These are phyloP conservation scores for Coniella lustricola DNA, from an alignment of 2,329 filamentous ascomycete genomes.

Conservation along the genomic window DNA sequence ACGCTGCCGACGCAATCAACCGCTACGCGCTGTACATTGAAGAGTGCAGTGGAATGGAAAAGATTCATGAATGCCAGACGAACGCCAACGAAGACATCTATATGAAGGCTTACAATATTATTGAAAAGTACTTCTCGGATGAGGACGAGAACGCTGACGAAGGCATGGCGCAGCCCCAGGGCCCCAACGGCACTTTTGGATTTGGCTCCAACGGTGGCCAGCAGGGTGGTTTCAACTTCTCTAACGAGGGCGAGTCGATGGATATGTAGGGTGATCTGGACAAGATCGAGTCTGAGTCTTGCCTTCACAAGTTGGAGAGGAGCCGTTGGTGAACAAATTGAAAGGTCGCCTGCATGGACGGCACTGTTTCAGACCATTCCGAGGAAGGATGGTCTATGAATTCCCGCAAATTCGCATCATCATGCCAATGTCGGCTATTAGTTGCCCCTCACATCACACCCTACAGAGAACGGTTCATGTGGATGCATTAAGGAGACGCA, in stretches of 20 bases:
- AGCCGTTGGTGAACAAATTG: conserved; percentile 2
- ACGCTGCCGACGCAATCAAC: conserved; percentile 76
- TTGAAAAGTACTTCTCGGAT: conserved; percentile 99
- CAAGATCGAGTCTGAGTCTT: not conserved
- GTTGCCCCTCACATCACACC: conserved; percentile 16
- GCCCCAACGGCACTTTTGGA: conserved; percentile 67
- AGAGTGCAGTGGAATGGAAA: conserved; percentile 98
- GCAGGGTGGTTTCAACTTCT: conserved; percentile 89
- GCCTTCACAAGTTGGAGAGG: conserved; percentile 1
- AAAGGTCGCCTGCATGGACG: conserved; percentile 16
- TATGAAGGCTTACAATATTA: conserved; percentile 99
- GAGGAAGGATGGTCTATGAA: conserved; percentile 14
- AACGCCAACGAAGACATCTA: conserved; percentile 99
- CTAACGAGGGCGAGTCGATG: conserved; percentile 60
- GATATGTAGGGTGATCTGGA: conserved; percentile 48
- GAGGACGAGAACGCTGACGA: conserved; percentile 92
- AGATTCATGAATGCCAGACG: conserved; percentile 99
- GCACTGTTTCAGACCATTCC: conserved; percentile 24
- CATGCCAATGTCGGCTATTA: conserved; percentile 26
- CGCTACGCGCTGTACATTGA: conserved; percentile 97
- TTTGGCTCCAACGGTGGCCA: conserved; percentile 63
- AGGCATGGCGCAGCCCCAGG: conserved; percentile 62
- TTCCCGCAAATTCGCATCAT: conserved; percentile 24
- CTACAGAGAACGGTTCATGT: conserved; percentile 6
- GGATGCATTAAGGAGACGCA: conserved; percentile 8